phyloP scores from a whole-genome alignment of 2,329 filamentous ascomycete species.

The Epichloe scottii region DNA sequence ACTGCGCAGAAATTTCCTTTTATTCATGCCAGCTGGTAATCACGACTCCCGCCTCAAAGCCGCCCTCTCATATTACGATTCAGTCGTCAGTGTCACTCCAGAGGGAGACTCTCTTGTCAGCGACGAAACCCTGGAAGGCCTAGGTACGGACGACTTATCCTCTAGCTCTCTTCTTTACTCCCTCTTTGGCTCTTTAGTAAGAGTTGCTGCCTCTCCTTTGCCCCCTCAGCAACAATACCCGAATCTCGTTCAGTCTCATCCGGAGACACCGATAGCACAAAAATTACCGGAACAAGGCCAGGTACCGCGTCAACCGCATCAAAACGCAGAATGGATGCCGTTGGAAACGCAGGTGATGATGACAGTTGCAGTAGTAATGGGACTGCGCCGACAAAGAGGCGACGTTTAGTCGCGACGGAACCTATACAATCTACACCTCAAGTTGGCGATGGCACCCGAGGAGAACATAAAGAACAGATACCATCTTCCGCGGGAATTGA shows the following conservation, averaged over 20 bases:
- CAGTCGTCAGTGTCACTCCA: conserved; percentile 75
- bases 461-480: conserved; percentile 15
- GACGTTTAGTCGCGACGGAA: conserved; percentile 12
- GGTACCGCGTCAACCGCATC: conserved; percentile 3
- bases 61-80: conserved; percentile 82
- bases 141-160: conserved; percentile 66
- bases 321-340: conserved; percentile 8
- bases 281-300: neutral
- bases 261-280: neutral
- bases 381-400: conserved; percentile 13
- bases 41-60: conserved; percentile 61
- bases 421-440: conserved; percentile 11
- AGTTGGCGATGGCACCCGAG: conserved; percentile 23
- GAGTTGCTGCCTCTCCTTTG: conserved; percentile 42
- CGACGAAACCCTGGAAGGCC: conserved; percentile 80
- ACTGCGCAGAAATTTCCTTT: conserved; percentile 64
- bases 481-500: conserved; percentile 22
- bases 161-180: conserved; percentile 48
- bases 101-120: conserved; percentile 90
- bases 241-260: neutral
- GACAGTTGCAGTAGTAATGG: conserved; percentile 12
- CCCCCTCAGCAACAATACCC: conserved; percentile 17
- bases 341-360: conserved; percentile 3
- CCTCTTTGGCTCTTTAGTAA: conserved; percentile 65
- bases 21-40: conserved; percentile 63